phyloP scores from a whole-genome alignment of 768 basidiomycete species.

The Termitomyces sp. region DNA sequence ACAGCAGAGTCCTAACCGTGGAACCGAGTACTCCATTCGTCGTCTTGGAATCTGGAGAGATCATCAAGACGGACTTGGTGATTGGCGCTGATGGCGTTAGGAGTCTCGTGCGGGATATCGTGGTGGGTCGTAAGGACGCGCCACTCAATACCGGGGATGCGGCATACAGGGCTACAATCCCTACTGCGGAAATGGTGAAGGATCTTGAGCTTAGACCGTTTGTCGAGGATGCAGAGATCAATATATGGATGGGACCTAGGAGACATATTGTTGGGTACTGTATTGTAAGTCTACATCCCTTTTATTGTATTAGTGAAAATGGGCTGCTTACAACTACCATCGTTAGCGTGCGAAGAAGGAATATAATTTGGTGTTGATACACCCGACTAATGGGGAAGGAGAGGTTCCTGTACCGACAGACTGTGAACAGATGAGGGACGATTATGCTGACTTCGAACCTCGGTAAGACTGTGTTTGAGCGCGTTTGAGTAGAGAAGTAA shows the following conservation, averaged over 20 bases:
- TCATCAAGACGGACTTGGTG: conserved; percentile 40
- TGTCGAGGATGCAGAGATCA: conserved; percentile 50
- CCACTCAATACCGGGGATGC: conserved; percentile 59
- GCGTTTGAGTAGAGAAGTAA: neutral
- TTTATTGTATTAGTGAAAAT: too few species aligned
- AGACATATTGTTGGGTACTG: conserved; percentile 35
- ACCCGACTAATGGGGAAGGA: conserved; percentile 34
- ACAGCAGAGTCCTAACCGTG: conserved; percentile 14
- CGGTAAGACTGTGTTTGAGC: conserved; percentile 26
- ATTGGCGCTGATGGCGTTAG: conserved; percentile 50
- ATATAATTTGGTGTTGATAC: conserved; percentile 43
- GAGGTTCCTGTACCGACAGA: conserved; percentile 44
- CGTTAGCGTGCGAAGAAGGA: conserved; percentile 32
- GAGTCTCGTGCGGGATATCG: conserved; percentile 43
- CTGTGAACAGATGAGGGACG: conserved; percentile 41
- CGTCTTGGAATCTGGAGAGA: conserved; percentile 38
- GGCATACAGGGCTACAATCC: conserved; percentile 55
- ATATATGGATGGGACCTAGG: conserved; percentile 56
- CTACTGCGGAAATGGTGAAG: conserved; percentile 37
- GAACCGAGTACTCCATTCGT: conserved; percentile 16
- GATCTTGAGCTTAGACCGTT: conserved; percentile 51
- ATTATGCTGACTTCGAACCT: conserved; percentile 47
- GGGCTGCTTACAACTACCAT: neutral
- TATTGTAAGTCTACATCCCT: conserved; percentile 21
- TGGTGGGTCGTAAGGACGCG: conserved; percentile 44